These are phyloP conservation scores for Amaranthus palmeri DNA, from an alignment of 148 eudicot genomes.

Conservation along the genomic window DNA sequence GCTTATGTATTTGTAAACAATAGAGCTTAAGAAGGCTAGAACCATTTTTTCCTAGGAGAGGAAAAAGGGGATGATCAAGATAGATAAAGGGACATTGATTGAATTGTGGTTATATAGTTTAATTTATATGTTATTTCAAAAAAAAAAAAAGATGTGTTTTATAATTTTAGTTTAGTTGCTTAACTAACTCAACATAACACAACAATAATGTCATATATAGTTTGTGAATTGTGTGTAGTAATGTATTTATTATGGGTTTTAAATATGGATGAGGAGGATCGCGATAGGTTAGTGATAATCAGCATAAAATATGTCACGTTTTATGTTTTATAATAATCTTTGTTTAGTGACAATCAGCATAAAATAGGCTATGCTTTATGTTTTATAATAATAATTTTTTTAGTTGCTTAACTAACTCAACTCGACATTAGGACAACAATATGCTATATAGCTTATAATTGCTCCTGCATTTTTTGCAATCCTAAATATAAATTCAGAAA, in stretches of 20 bases:
- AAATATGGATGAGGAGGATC: not conserved
- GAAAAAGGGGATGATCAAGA: not conserved
- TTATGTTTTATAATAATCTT: too few relatives aligned
- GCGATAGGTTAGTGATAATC: not conserved
- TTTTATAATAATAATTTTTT: too few relatives aligned
- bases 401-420: too few relatives aligned
- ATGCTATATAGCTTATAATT: too few relatives aligned
- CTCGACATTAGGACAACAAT: too few relatives aligned
- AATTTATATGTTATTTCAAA: not conserved
- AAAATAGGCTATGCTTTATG: too few relatives aligned
- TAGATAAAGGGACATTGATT: not conserved
- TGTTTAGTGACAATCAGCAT: not conserved
- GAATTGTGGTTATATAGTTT: not conserved
- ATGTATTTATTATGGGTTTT: too few relatives aligned
- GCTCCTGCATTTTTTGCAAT: too few relatives aligned
- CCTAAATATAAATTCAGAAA: too few relatives aligned
- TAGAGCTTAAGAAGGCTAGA: conserved; percentile 26
- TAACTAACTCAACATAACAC: conserved; percentile 22
- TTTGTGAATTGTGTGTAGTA: too few relatives aligned
- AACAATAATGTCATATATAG: not conserved
- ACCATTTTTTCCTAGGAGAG: conserved; percentile 17
- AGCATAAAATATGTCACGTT: too few relatives aligned
- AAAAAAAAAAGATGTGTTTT: not conserved
- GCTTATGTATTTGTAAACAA: conserved; percentile 1
- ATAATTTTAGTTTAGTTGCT: conserved; percentile 29